phyloP scores from a whole-genome alignment of 1,139 yeast genomes.

The Kodamaea sp. region DNA sequence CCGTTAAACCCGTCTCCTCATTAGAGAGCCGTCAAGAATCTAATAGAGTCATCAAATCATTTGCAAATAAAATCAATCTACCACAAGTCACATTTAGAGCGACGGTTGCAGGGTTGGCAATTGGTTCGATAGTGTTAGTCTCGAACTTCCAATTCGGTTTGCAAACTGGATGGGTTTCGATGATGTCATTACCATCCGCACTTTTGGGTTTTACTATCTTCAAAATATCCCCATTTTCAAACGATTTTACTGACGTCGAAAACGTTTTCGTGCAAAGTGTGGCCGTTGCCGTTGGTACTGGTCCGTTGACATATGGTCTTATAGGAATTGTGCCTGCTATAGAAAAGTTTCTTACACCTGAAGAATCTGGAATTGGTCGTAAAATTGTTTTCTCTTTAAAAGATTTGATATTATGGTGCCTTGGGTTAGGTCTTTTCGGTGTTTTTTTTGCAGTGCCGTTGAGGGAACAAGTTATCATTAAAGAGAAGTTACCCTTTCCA shows the following conservation, averaged over 20 bases:
- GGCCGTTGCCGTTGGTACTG: slow-evolving; percentile 96
- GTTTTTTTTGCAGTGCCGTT: slow-evolving; percentile 92
- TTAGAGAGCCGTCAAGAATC: too few relatives aligned
- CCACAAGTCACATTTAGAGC: slow-evolving; percentile 73
- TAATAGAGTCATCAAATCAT: background rate
- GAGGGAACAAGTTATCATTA: slow-evolving; percentile 77
- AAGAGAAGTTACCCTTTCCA: slow-evolving; percentile 86
- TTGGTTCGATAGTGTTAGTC: slow-evolving; percentile 77
- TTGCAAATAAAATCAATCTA: slow-evolving; percentile 30
- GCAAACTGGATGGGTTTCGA: slow-evolving; percentile 98
- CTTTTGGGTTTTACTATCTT: slow-evolving; percentile 81
- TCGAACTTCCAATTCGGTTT: slow-evolving; percentile 95
- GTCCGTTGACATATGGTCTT: slow-evolving; percentile 91
- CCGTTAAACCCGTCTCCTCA: too few relatives aligned
- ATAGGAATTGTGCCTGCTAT: slow-evolving; percentile 97
- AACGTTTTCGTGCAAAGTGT: slow-evolving; percentile 89
- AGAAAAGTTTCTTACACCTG: slow-evolving; percentile 75
- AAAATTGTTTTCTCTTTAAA: slow-evolving; percentile 34
- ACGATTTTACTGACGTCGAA: slow-evolving; percentile 79
- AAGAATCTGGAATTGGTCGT: slow-evolving; percentile 65
- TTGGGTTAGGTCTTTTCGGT: slow-evolving; percentile 88
- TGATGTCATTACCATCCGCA: slow-evolving; percentile 98
- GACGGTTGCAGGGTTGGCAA: slow-evolving; percentile 65
- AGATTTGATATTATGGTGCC: slow-evolving; percentile 74
- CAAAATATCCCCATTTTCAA: slow-evolving; percentile 47